Evolutionary conservation across 2,329 filamentous ascomycete species (phyloP), one percentile per base, ranked within the genome.

Genomic region (Elsinoe ampelina): DNA sequence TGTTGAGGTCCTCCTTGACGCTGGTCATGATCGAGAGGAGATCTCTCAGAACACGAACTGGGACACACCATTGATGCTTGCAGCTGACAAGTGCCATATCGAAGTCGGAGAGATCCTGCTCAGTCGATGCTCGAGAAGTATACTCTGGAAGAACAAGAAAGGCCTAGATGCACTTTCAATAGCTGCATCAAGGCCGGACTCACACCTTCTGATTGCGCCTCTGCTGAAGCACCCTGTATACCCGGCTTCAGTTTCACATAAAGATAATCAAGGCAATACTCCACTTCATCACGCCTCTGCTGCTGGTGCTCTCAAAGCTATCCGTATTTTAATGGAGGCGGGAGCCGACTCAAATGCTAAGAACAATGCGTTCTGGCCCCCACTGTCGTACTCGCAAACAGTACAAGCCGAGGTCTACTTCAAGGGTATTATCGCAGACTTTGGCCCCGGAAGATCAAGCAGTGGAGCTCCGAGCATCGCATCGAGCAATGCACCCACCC

Each of bases 371-470:
- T 85, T 82, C 66, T 95, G 89, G 87, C 90, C 84, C 1, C 86
- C 90, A 0, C 78, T 90, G n/a, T 82, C 85, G 15, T 95, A 95
- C 69, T 88, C 84, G 60, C 83, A 87, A 12, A 92, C 87, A 0
- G 84, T 89, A 6, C 85, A 89, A 67, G 87, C 88, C 1, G 89
- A 95, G 71, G 86, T 90, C 0, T 93, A 95, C 67, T 84, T 93
- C 60, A 89, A 87, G 71, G 82, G 82, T 12, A 71, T 95, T 55
- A 83, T 93, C 3, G 78, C 78, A 0, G 88, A 93, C 64, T 80
- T 83, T 15, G 85, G 38, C 20, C 15, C 38, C 38, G 35, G 22
- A 3, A n/a, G 43, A 26, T 17, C 20, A 38, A 45, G 15, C n/a
- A 48, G 41, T 15, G 34, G 11, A 22, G 41, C 39, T 12, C n/a